These are phyloP conservation scores for Monosporozyma aerobia DNA, from an alignment of 805 yeast species.

Conservation along the genomic window DNA sequence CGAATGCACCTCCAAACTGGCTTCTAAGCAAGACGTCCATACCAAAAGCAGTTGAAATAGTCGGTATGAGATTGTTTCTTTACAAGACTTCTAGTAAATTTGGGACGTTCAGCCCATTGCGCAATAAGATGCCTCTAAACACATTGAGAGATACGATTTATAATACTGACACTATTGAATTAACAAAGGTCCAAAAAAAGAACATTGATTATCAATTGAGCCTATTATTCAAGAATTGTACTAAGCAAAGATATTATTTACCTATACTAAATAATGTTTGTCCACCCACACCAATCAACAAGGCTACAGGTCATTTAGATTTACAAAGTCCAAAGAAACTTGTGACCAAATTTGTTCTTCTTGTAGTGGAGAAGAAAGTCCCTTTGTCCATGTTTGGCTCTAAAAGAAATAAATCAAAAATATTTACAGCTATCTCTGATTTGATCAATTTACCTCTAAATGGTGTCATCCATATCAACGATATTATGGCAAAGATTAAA, in stretches of 20 bases:
- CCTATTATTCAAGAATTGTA: constrained; percentile 30
- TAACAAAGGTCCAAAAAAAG: constrained; percentile 13
- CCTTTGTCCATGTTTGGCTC: constrained; percentile 49
- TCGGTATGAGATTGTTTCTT: not conserved
- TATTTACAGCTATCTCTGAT: constrained; percentile 31
- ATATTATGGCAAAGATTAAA: constrained; percentile 25
- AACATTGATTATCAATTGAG: constrained; percentile 3
- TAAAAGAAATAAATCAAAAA: constrained; percentile 35
- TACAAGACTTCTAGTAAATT: constrained; percentile 3
- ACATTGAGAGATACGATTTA: constrained; percentile 3
- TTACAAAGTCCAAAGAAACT: constrained; percentile 24
- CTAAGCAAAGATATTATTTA: constrained; percentile 24
- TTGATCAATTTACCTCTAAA: constrained; percentile 33
- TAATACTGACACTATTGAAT: constrained; percentile 21
- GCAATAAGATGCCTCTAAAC: constrained; percentile 8
- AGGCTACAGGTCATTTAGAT: constrained; percentile 23
- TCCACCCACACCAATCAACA: constrained; percentile 7
- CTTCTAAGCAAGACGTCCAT: not conserved
- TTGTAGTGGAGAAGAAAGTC: constrained; percentile 39
- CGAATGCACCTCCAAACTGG: constrained; percentile 14
- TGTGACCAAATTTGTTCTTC: constrained; percentile 37
- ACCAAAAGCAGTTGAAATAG: not conserved
- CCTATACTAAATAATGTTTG: constrained; percentile 33
- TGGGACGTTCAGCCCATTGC: constrained; percentile 6
- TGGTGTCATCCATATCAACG: constrained; percentile 29